Conservation (phyloP, 78 protist species). For the Carpediemonas membranifera region DNA sequence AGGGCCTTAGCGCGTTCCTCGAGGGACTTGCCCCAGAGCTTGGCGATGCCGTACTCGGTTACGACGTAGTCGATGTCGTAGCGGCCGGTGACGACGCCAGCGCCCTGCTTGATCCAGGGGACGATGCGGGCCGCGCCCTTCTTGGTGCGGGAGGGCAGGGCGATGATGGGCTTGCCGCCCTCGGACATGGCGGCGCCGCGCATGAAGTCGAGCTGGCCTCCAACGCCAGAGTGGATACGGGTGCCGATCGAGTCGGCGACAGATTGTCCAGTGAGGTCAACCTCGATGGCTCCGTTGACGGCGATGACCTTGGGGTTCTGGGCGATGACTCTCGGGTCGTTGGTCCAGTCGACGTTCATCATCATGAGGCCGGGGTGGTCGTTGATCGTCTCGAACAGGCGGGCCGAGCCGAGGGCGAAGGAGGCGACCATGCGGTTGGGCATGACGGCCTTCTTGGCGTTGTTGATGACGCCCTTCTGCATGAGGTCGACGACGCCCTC, state of each 20-base stretch:
- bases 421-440: not conserved
- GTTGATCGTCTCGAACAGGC: conserved; percentile 23
- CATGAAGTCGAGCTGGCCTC: conserved; percentile 34
- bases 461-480: conserved; percentile 25
- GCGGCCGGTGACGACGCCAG: conserved; percentile 27
- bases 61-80: conserved; percentile 16
- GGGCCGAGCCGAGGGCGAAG: conserved; percentile 19
- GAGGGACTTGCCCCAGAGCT: conserved; percentile 17
- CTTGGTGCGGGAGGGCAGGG: conserved; percentile 23
- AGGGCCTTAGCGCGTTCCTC: conserved; percentile 20
- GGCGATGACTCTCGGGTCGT: conserved; percentile 22
- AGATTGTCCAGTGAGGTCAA: conserved; percentile 49
- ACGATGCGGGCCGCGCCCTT: conserved; percentile 1
- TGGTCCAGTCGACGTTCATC: not conserved
- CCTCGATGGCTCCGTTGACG: conserved; percentile 38
- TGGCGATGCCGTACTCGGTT: conserved; percentile 37
- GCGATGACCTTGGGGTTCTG: conserved; percentile 13
- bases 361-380: conserved; percentile 21
- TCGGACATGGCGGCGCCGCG: conserved; percentile 30
- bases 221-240: conserved; percentile 23
- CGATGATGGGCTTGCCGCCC: conserved; percentile 42
- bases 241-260: conserved; percentile 31
- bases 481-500: conserved; percentile 24
- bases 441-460: conserved; percentile 2
- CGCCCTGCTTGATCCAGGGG: not conserved